Evolutionary conservation across 208 protist species (phyloP), one percentile per base, ranked within the genome.

Genomic region (Leishmania lainsoni): DNA sequence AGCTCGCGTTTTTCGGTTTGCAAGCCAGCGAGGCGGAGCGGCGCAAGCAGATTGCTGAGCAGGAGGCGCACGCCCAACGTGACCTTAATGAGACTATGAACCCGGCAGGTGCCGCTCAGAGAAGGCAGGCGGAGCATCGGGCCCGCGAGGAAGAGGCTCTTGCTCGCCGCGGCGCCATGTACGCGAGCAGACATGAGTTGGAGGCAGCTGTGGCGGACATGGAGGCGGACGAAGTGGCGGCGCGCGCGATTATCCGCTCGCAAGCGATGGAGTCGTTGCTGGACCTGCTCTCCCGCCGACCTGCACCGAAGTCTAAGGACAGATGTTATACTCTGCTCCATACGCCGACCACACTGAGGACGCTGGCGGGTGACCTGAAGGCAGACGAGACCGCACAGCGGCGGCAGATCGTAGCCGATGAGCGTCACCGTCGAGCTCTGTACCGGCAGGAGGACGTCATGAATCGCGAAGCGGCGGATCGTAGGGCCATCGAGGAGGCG

Each of bases 231-330:
- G 92, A 95, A 83, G 80, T 75, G 20, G 86, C 88, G 52, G 90
- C 82, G 48, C 90, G 92, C 56, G 86, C 91, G 26, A 83, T 89
- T 26, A 70, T 94, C 48, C 76, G 82, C 20, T 87, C 90, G 49
- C 86, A 93, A 75, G 92, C 90, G 56, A 91, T 94, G 92, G 81
- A 81, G 63, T 87, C 86, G 66, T 70, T 90, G 66, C 84, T 94
- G 58, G 90, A 93, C 71, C 17, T 95, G 32, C 72, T 93, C 58
- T 87, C 76, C 80, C 74, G 69, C 45, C 66, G 66, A 6, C 79
- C 77, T 63, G 51, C 72, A 3, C 59, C 81, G 22, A 52, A 54
- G n/a, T 45, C 65, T 17, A 32, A 51, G 49, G 76, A 74, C 29
- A 72, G 78, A 81, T 65, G 80, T 63, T 78, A 78, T 61, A 73